Evolutionary conservation across 1,139 yeast genomes (phyloP), one percentile per base, ranked within the genome.

Genomic region (Blastobotrys buckinghamii): DNA sequence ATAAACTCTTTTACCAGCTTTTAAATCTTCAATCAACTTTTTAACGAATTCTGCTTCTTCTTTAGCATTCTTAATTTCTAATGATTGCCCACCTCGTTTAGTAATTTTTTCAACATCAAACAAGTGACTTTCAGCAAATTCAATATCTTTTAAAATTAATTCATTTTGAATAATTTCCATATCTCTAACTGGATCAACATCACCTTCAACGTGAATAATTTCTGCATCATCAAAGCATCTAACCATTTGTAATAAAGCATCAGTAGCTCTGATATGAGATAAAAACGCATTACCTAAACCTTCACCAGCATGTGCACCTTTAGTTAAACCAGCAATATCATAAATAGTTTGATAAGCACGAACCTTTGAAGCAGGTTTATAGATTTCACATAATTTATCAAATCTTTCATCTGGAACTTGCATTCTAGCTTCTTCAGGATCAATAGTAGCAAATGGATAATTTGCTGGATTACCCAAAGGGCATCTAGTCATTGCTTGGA

Each of bases 181-280:
- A 72, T 92, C 99, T 66, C 96, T 87, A 50, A 79, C 82, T 56
- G 99, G 98, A 71, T 92, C 84, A 55, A 92, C 98, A 67, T 90
- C 97, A 70, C 96, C 97, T 73, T 90, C 97, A 62, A 92, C 87
- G 71, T 92, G 99, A 61, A 90, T 90, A 63, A 92, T 92, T 64
- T 92, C 99, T 48, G 97, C 94, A 70, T 92, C 98, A 67, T 92
- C 98, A 64, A 92, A 92, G 73, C 95, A 85, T 76, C 99, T 84
- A 51, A 92, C 97, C 59, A 92, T 96, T 73, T 94, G 98, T 76
- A 86, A 92, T 64, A 92, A 82, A 57, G 97, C 96, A 77, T 92
- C 98, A 55, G 92, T 98, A 46, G 98, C 95, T 72, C 98, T 82
- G 63, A 92, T 92, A 71, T 92, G 92, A 59, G 97, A 85, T 76